These are phyloP conservation scores for Yamadazyma nakazawae DNA, from an alignment of 805 yeast genomes.

Conservation along the genomic window DNA sequence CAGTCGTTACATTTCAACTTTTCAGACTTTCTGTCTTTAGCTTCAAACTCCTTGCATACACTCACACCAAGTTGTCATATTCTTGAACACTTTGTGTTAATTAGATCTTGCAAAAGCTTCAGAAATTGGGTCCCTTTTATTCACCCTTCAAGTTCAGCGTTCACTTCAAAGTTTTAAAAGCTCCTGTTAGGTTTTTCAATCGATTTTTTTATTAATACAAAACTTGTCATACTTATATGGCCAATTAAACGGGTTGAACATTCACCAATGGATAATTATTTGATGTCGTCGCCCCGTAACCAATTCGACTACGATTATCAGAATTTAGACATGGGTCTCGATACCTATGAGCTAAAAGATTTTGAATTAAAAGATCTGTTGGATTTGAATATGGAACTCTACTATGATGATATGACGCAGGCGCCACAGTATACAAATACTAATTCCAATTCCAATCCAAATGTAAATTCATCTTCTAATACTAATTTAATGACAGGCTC, in stretches of 20 bases:
- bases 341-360: neutral
- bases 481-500: neutral
- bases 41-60: neutral
- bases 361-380: neutral
- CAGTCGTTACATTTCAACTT: neutral
- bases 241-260: neutral
- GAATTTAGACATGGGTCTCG: neutral
- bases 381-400: neutral
- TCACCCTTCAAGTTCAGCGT: neutral
- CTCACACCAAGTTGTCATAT: neutral
- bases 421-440: neutral
- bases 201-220: neutral
- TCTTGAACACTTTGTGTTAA: neutral
- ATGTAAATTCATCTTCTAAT: neutral
- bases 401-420: neutral
- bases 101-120: no score
- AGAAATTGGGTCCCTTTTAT: neutral
- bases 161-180: neutral
- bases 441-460: neutral
- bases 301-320: slow-evolving; percentile 11
- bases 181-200: no score
- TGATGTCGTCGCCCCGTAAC: slow-evolving; percentile 16
- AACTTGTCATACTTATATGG: neutral
- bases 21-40: neutral
- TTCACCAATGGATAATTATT: slow-evolving; percentile 13